Percentiles rank a stretch among this genome's conserved stretches.
These are phyloP conservation scores for Epichloe glyceriae DNA, from an alignment of 2,329 filamentous ascomycete genomes.

Conservation along the genomic window DNA sequence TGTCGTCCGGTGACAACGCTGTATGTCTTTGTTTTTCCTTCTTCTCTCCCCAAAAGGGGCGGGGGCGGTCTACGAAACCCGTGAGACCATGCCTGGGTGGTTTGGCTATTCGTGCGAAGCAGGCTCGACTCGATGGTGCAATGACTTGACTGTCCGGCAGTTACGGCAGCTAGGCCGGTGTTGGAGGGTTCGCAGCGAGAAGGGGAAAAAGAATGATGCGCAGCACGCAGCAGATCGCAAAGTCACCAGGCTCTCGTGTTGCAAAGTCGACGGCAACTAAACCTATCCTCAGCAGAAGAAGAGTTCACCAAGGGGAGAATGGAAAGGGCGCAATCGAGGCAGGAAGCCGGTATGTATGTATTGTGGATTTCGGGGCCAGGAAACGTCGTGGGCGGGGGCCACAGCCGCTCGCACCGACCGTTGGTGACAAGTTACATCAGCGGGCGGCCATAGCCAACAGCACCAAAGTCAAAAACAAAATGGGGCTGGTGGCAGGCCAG, in stretches of 20 bases:
- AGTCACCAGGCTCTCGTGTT: constrained; percentile 3
- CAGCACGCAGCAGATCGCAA: neutral
- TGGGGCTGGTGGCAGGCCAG: no score
- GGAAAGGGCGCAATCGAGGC: neutral
- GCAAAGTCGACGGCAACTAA: neutral
- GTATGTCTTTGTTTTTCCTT: neutral
- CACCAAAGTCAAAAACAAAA: no score
- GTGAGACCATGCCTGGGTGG: neutral
- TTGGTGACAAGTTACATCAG: no score
- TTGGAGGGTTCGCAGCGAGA: neutral
- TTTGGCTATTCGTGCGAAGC: constrained; percentile 1
- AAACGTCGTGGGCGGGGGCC: no score
- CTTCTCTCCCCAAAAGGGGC: neutral
- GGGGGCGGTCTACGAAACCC: neutral
- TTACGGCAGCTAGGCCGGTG: neutral
- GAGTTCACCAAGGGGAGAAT: neutral
- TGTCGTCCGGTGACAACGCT: neutral
- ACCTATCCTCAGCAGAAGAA: neutral
- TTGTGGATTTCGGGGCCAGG: no score
- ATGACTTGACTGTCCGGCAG: neutral
- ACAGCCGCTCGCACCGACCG: no score
- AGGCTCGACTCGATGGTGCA: constrained; percentile 5
- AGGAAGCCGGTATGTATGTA: neutral
- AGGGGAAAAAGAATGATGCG: neutral
- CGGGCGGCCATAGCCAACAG: no score